These are phyloP conservation scores for Pseudocercospora fuligena DNA, from an alignment of 2,329 filamentous ascomycete species.

Conservation along the genomic window DNA sequence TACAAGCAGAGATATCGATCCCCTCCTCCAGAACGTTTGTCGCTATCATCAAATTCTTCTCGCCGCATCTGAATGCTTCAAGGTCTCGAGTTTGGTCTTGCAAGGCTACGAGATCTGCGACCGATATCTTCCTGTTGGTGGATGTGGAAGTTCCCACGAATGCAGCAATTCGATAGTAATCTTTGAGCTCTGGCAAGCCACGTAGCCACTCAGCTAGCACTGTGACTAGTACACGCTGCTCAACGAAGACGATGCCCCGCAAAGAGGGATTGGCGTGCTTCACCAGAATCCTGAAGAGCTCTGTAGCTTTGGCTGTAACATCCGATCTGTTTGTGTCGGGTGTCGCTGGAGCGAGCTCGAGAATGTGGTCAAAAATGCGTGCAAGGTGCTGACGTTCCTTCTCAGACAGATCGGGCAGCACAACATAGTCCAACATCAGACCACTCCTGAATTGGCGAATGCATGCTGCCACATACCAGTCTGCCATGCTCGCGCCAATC, in stretches of 20 bases:
- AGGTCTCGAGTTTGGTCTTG: conserved; percentile 58
- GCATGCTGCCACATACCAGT: conserved; percentile 48
- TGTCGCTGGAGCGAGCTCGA: not conserved
- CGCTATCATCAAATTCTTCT: conserved; percentile 61
- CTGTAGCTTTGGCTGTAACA: conserved; percentile 29
- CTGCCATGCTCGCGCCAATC: conserved; percentile 44
- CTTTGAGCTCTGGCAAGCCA: conserved; percentile 32
- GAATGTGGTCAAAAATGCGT: conserved; percentile 24
- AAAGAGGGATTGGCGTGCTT: conserved; percentile 41
- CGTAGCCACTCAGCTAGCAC: conserved; percentile 42
- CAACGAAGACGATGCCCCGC: conserved; percentile 53
- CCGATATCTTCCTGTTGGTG: conserved; percentile 48
- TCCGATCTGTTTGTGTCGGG: not conserved
- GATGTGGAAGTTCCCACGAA: conserved; percentile 59
- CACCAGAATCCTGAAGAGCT: conserved; percentile 43
- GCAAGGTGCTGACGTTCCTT: conserved; percentile 42
- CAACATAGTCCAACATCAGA: conserved; percentile 31
- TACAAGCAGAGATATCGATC: conserved; percentile 66
- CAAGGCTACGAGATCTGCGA: conserved; percentile 56
- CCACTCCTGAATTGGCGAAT: conserved; percentile 38
- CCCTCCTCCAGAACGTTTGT: conserved; percentile 66
- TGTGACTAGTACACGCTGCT: conserved; percentile 50
- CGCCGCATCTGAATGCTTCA: conserved; percentile 58
- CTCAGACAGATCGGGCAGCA: conserved; percentile 39
- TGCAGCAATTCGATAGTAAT: conserved; percentile 49